Evolutionary conservation across 1,284 basidiomycete genomes (phyloP), one percentile per base, ranked within the genome.

Genomic region (Hemileccinum hortonii): DNA sequence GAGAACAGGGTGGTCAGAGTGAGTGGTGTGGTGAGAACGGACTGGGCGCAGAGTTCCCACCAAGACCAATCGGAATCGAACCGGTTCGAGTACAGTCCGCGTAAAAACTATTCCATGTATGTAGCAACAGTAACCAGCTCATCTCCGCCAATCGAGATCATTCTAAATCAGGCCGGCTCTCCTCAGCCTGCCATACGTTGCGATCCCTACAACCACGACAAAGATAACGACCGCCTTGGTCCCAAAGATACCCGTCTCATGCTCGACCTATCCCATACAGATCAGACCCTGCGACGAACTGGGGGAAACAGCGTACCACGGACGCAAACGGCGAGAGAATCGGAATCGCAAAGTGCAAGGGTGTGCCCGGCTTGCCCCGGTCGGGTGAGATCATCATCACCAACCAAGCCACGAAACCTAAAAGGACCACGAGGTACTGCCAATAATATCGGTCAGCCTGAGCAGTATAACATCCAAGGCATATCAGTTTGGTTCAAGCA

Each of bases 271-370:
- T 3, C 41, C 22, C 44, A 19, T 18, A 36, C 29, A 21, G 18
- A 47, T 69, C 53, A 55, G 45, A 43, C n/a, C 14, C 47, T 42
- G 39, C 19, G 8, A 46, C 46, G 43, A 45, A 35, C 33, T 15
- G 30, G 30, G 24, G 8, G n/a, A 21, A 50, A 38, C 35, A 3
- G 72, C 79, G 49, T 49, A 86, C 84, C 57, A 86, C 84, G 4
- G 84, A 86, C 3, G 83, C 78, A 58, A 86, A 86, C 0, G 84
- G 84, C 0, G 84, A 86, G 18, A 86, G 61, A 6, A 86, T 80
- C 5, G 84, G 84, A n/a, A 86, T 81, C 1, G 84, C 86, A 61
- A 85, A 83, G 61, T 86, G 84, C 0, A 75, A 71, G 0, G 79
- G 67, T 15, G 68, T 62, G 62, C 16, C 33, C 16, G 64, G 59